phyloP scores from a whole-genome alignment of 352 stramenopile species.

The Globisporangium camurandrum region DNA sequence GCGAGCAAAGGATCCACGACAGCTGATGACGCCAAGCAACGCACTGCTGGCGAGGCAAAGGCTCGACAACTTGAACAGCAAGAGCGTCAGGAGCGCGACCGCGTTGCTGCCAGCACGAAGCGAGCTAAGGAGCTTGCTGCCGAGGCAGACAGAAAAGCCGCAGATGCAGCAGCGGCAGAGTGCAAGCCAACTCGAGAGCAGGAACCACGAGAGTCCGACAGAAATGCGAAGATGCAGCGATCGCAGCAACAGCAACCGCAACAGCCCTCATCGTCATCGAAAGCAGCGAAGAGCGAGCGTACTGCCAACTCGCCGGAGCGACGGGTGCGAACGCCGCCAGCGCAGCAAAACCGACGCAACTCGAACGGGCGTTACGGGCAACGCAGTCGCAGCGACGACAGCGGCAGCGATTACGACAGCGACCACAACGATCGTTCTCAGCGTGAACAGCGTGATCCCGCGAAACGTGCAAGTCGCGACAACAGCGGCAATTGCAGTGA shows the following conservation, averaged over 20 bases:
- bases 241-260: slow-evolving; percentile 4
- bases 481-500: slow-evolving; percentile 12
- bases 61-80: slow-evolving; percentile 5
- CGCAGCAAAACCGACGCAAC: slow-evolving; percentile 2
- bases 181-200: slow-evolving; percentile 14
- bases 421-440: slow-evolving; percentile 12
- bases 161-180: slow-evolving; percentile 3
- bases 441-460: no score
- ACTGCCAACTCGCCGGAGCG: no score
- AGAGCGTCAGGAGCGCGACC: slow-evolving; percentile 21
- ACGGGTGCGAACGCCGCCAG: no score
- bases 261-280: background rate
- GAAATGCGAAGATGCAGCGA: slow-evolving; percentile 5
- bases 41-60: slow-evolving; percentile 9
- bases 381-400: background rate
- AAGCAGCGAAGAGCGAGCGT: no score
- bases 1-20: slow-evolving; percentile 7
- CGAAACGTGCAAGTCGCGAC: background rate
- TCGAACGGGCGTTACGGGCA: background rate
- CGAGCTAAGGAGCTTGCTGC: slow-evolving; percentile 5
- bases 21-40: slow-evolving; percentile 9
- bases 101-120: slow-evolving; percentile 22
- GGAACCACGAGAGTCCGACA: slow-evolving; percentile 1
- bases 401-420: background rate
- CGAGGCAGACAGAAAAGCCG: background rate